Conservation (phyloP, 2,329 filamentous ascomycete genomes). For the Hypoxylon sp. region DNA sequence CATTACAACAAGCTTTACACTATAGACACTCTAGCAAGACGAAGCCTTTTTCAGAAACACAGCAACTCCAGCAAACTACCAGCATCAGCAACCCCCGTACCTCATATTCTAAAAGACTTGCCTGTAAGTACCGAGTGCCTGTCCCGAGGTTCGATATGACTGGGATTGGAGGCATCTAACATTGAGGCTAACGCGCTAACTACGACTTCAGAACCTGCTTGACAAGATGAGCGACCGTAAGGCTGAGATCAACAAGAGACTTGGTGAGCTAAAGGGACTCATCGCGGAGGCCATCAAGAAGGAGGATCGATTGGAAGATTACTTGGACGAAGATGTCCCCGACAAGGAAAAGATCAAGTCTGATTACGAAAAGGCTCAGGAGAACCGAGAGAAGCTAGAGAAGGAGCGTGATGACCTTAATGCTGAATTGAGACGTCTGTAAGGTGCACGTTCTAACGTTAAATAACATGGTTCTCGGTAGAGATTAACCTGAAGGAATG, state of each 20-base stretch:
- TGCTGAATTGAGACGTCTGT: neutral
- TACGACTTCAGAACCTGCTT: neutral
- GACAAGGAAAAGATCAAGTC: neutral
- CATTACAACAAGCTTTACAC: neutral
- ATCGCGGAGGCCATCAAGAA: neutral
- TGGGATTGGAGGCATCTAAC: neutral
- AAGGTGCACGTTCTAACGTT: neutral
- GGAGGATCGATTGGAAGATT: neutral
- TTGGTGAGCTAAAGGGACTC: neutral
- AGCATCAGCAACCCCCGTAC: neutral
- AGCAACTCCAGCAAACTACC: neutral
- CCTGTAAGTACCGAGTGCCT: neutral
- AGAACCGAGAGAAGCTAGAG: neutral
- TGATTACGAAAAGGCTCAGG: neutral
- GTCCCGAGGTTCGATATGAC: neutral
- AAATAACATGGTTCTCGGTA: neutral
- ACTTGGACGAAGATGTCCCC: neutral
- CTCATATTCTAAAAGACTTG: neutral
- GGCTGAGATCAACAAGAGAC: neutral
- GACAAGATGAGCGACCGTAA: neutral
- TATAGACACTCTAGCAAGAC: too few species aligned
- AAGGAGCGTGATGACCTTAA: neutral
- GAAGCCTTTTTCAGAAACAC: neutral
- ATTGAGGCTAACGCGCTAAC: neutral
- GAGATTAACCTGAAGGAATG: neutral